Evolutionary conservation across 2,329 filamentous ascomycete genomes (phyloP).

Genomic region (Xylogone sp.): DNA sequence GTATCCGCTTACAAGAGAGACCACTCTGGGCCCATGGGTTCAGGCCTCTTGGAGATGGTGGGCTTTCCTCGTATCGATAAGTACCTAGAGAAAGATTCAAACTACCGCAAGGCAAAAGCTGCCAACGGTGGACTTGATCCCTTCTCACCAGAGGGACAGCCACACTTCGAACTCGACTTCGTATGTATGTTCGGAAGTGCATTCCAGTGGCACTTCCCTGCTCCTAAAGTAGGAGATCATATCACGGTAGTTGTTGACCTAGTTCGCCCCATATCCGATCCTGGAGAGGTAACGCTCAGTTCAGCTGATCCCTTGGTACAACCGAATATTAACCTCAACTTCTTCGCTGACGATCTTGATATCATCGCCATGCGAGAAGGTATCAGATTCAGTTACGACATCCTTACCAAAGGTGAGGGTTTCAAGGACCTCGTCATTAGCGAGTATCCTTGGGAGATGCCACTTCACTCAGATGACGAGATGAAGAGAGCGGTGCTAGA

Average conservation of each 20-base stretch:
- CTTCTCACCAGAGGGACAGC: constrained; percentile 50
- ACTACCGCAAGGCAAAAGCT: constrained; percentile 40
- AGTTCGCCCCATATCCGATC: constrained; percentile 38
- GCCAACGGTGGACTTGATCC: constrained; percentile 40
- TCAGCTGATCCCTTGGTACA: constrained; percentile 21
- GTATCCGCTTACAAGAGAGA: constrained; percentile 32
- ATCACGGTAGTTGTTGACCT: constrained; percentile 52
- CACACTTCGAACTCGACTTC: constrained; percentile 59
- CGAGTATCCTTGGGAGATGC: constrained; percentile 58
- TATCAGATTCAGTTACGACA: constrained; percentile 32
- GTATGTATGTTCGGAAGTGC: constrained; percentile 47
- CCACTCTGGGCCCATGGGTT: constrained; percentile 35
- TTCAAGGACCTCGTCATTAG: constrained; percentile 47
- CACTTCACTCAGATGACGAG: constrained; percentile 45
- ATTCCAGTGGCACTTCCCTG: constrained; percentile 42
- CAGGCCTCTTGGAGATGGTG: constrained; percentile 42
- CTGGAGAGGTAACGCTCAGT: constrained; percentile 35
- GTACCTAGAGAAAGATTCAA: constrained; percentile 40
- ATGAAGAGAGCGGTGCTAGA: constrained; percentile 54
- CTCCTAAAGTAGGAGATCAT: constrained; percentile 40
- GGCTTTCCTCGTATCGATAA: constrained; percentile 53
- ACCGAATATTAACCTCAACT: neutral
- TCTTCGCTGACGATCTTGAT: constrained; percentile 38
- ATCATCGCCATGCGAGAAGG: constrained; percentile 44
- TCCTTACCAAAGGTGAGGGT: constrained; percentile 49